phyloP scores from a whole-genome alignment of 768 basidiomycete genomes.

The Hericium coralloides region DNA sequence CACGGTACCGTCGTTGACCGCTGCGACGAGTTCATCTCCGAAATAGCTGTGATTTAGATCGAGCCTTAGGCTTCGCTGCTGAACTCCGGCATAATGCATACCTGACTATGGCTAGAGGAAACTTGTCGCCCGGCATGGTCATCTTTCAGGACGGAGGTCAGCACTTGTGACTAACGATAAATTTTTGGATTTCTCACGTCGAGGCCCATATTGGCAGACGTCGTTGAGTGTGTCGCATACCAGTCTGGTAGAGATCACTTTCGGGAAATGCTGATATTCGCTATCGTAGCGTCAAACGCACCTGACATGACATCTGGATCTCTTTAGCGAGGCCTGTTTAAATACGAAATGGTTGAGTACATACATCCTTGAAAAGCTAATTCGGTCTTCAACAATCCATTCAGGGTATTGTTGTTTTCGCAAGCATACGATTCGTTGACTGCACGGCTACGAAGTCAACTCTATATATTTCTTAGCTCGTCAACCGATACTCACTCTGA shows the following conservation, averaged over 20 bases:
- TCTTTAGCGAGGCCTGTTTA: not conserved
- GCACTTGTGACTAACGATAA: not conserved
- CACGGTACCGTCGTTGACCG: constrained; percentile 5
- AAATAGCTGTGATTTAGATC: constrained; percentile 3
- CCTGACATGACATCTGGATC: constrained; percentile 9
- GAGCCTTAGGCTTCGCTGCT: not conserved
- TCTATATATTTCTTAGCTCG: not conserved
- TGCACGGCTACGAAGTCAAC: not conserved
- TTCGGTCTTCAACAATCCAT: constrained; percentile 8
- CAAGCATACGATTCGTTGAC: constrained; percentile 9
- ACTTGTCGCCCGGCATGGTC: constrained; percentile 12
- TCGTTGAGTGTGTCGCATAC: constrained; percentile 8
- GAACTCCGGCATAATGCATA: not conserved
- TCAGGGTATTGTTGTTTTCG: constrained; percentile 3
- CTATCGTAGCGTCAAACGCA: not conserved
- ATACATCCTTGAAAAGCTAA: constrained; percentile 10
- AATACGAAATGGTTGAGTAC: not conserved
- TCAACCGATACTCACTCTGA: constrained; percentile 8
- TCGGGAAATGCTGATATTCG: not conserved
- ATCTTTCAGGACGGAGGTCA: not conserved
- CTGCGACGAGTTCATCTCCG: constrained; percentile 4
- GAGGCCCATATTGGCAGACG: constrained; percentile 3
- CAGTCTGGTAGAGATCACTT: constrained; percentile 1
- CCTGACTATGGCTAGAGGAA: not conserved
- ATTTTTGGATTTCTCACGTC: not conserved